These are phyloP conservation scores for Lodderomyces pseudojiufengensis DNA, from an alignment of 1,139 yeast genomes.

Conservation along the genomic window DNA sequence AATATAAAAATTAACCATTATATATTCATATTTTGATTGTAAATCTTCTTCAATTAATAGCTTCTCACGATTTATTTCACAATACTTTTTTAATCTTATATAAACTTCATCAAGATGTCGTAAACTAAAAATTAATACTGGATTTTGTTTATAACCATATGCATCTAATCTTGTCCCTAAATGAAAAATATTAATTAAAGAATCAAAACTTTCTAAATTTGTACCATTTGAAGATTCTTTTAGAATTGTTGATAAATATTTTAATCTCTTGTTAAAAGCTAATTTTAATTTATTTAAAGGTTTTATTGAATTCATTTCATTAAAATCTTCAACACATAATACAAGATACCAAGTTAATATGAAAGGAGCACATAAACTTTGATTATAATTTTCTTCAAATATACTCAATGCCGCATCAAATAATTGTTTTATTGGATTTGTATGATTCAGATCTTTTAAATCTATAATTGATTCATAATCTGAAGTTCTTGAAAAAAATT, in stretches of 20 bases:
- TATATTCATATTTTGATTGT: slow-evolving; percentile 19
- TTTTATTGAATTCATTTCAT: slow-evolving; percentile 25
- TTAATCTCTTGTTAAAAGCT: slow-evolving; percentile 35
- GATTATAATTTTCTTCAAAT: slow-evolving; percentile 29
- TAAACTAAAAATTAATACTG: slow-evolving; percentile 42
- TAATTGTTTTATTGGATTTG: slow-evolving; percentile 24
- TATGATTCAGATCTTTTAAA: slow-evolving; percentile 23
- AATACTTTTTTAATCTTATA: slow-evolving; percentile 22
- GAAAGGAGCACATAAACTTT: slow-evolving; percentile 24
- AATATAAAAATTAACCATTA: slow-evolving; percentile 38
- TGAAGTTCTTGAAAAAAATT: slow-evolving; percentile 55
- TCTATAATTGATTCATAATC: slow-evolving; percentile 39
- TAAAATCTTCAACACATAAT: slow-evolving; percentile 36
- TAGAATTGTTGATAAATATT: slow-evolving; percentile 30
- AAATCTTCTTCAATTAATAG: slow-evolving; percentile 20
- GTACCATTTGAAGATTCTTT: slow-evolving; percentile 32
- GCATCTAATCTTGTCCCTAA: slow-evolving; percentile 38
- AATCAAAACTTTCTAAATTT: slow-evolving; percentile 43
- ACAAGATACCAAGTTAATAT: slow-evolving; percentile 35
- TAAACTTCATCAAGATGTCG: slow-evolving; percentile 37
- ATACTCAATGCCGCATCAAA: slow-evolving; percentile 32
- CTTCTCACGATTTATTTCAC: slow-evolving; percentile 15
- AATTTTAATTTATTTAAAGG: slow-evolving; percentile 30
- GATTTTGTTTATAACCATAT: slow-evolving; percentile 25
- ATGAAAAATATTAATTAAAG: slow-evolving; percentile 39